Percentiles rank a stretch among this genome's conserved stretches.
These are phyloP conservation scores for Nidularia pulvinata DNA, from an alignment of 768 basidiomycete species.

Conservation along the genomic window DNA sequence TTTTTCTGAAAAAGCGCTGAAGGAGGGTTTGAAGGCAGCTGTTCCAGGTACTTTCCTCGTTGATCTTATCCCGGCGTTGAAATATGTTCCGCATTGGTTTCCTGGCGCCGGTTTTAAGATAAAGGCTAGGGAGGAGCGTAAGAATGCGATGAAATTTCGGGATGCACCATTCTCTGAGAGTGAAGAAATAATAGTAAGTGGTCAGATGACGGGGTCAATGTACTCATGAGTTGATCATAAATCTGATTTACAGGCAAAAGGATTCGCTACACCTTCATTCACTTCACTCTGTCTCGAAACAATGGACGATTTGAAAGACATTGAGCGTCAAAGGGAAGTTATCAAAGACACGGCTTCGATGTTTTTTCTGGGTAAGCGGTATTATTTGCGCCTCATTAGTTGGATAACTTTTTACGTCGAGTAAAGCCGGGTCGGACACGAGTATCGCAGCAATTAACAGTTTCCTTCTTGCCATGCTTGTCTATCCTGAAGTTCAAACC, in stretches of 20 bases:
- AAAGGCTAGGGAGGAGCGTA: conserved; percentile 41
- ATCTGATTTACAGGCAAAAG: conserved; percentile 10
- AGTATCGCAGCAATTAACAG: conserved; percentile 18
- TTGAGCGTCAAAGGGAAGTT: conserved; percentile 10
- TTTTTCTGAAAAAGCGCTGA: conserved; percentile 27
- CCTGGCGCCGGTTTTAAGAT: conserved; percentile 56
- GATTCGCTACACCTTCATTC: conserved; percentile 15
- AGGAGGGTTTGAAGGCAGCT: conserved; percentile 20
- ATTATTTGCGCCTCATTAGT: neutral
- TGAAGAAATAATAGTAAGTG: conserved; percentile 12
- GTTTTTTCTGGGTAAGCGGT: conserved; percentile 22
- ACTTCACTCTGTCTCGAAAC: conserved; percentile 15
- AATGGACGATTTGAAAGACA: conserved; percentile 11
- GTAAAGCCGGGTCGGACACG: conserved; percentile 21
- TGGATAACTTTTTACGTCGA: neutral
- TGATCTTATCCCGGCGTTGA: conserved; percentile 28
- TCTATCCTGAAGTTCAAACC: conserved; percentile 31
- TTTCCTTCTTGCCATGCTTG: conserved; percentile 37
- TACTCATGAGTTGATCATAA: neutral
- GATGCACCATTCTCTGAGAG: conserved; percentile 25
- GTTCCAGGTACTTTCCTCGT: conserved; percentile 37
- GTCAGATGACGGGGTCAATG: neutral
- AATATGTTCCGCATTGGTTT: conserved; percentile 48
- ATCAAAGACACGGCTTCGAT: conserved; percentile 37
- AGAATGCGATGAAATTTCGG: conserved; percentile 23